Percentiles rank a stretch among this genome's conserved stretches.
These are phyloP conservation scores for Penicillium psychrosexuale DNA, from an alignment of 2,329 filamentous ascomycete species.

Conservation along the genomic window DNA sequence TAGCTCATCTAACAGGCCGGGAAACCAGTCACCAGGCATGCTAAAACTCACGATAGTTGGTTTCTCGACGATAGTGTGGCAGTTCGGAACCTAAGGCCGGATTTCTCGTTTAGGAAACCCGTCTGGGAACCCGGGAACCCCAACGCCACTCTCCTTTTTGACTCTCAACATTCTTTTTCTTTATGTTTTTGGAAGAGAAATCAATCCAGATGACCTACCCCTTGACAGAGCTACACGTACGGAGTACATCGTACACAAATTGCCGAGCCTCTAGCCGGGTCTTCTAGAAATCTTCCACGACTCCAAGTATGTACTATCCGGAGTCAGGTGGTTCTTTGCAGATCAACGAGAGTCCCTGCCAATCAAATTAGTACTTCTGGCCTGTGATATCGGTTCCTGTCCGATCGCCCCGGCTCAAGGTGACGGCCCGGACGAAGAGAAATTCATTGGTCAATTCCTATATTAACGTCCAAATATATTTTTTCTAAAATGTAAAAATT, in stretches of 20 bases:
- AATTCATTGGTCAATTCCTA: conserved; percentile 4
- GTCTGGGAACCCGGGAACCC: conserved; percentile 6
- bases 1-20: background rate
- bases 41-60: background rate
- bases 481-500: background rate
- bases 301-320: background rate
- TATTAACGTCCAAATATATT: background rate
- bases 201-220: background rate
- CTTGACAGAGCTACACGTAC: background rate
- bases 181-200: background rate
- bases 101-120: conserved; percentile 10
- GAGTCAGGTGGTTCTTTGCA: conserved; percentile 7
- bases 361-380: background rate
- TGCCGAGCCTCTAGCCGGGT: background rate
- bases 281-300: conserved; percentile 5
- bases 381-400: conserved; percentile 1
- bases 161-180: background rate
- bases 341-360: background rate
- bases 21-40: background rate
- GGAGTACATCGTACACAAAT: background rate
- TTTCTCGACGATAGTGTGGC: background rate
- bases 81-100: conserved; percentile 5
- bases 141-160: conserved; percentile 8
- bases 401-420: conserved; percentile 1
- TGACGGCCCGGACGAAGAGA: background rate